Evolutionary conservation across 441 rosid genomes (phyloP), one percentile per base, ranked within the genome.

Genomic region (Jatropha podagrica): DNA sequence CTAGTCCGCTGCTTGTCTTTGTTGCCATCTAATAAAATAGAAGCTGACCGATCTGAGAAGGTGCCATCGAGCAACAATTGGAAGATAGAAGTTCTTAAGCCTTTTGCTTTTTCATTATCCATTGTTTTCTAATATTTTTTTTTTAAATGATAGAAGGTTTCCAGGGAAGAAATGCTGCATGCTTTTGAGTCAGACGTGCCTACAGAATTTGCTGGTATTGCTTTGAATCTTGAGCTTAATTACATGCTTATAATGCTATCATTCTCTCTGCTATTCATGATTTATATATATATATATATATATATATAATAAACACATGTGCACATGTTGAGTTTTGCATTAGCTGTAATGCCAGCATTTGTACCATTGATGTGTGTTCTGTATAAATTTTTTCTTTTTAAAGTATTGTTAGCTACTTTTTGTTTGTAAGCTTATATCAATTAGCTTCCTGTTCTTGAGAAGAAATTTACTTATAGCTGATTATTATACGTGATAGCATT

Each of bases 1-100:
- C 79, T 96, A 76, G 82, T 82, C 46, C 88, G 77, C 76, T 96
- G 98, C 86, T 82, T 96, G 78, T 89, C 90, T 12, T 68, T 96
- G 72, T 83, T 94, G 83, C 90, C 92, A 73, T 76, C 82, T 74
- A 80, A 79, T 52, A 82, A 79, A 75, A 75, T 81, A 59, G 81
- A 84, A 75, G 79, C 58, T 20, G 76, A 83, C 63, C 76, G 81
- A 58, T 65, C 64, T 64, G 83, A 78, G 72, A 83, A 92, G 89
- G 97, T 91, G 72, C 77, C 48, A 62, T 76, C 69, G 65, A 46
- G 61, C 17, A 74, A 41, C 18, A 69, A 72, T 74, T 68, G 23
- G 73, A 75, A 55, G 52, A 23, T 9, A 51, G n/a, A 65, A 20
- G 15, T 42, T 55, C 8, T 18, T 32, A 64, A 74, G 38, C 44